A percentile compares a stretch with the other conserved stretches of the same genome.
Conservation (phyloP, 306 rosid species). For the Trifolium repens region DNA sequence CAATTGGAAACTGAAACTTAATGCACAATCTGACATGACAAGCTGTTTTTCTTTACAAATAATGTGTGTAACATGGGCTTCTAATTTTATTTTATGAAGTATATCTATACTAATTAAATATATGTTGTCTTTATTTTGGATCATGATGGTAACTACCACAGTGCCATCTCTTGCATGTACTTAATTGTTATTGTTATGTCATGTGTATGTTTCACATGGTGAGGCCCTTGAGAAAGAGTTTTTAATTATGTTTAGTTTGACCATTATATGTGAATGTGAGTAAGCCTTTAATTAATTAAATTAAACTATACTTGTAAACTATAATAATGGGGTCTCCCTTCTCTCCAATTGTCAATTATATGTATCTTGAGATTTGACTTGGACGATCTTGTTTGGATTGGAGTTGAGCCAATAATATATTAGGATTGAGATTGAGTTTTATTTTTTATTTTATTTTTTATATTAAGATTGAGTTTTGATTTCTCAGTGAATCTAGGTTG, state of each 20-base stretch:
- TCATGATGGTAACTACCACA: conserved; percentile 19
- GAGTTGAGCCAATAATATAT: background rate
- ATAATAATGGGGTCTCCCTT: background rate
- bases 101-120: background rate
- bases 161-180: background rate
- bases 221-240: background rate
- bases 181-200: background rate
- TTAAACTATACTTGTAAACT: background rate
- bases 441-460: no score
- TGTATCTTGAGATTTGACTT: conserved; percentile 33
- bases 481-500: background rate
- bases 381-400: conserved; percentile 11
- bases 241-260: conserved; percentile 12
- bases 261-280: conserved; percentile 4
- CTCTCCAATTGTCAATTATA: conserved; percentile 15
- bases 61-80: conserved; percentile 10
- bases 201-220: conserved; percentile 36
- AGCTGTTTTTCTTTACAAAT: conserved; percentile 5
- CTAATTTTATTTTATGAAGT: background rate
- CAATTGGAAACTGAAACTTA: background rate
- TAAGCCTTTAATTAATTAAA: background rate
- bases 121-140: background rate
- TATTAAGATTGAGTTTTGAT: background rate
- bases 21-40: conserved; percentile 6
- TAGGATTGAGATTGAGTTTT: background rate